Evolutionary conservation across 192 early-diverging fungal species (phyloP).

Genomic region (Gamsiella multidivaricata): DNA sequence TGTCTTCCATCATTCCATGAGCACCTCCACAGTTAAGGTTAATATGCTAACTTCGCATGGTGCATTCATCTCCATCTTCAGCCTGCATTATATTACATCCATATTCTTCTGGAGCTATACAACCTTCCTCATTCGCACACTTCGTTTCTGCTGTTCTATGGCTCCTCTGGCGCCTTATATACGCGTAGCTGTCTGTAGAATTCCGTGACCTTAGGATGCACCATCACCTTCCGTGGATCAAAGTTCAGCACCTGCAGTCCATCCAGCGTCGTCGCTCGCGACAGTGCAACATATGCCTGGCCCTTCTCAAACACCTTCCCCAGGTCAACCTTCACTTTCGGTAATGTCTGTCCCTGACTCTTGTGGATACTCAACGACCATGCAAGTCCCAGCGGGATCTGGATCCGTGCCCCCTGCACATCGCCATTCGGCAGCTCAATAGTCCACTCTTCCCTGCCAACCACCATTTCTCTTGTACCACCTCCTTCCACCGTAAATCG

Average conservation of each 20-base stretch:
- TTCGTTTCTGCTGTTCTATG: background rate
- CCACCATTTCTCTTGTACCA: slow-evolving; percentile 55
- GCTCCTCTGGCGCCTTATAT: slow-evolving; percentile 4
- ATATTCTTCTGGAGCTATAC: background rate
- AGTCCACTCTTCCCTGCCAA: slow-evolving; percentile 65
- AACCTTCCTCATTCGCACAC: background rate
- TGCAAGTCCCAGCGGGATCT: slow-evolving; percentile 82
- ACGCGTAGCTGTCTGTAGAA: slow-evolving; percentile 64
- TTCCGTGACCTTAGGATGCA: slow-evolving; percentile 72
- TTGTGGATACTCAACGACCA: slow-evolving; percentile 93
- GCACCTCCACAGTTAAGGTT: too few species aligned
- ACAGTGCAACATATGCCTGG: slow-evolving; percentile 88
- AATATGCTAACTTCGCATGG: too few species aligned
- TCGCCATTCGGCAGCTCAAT: slow-evolving; percentile 60
- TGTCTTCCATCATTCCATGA: too few species aligned
- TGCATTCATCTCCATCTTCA: too few species aligned
- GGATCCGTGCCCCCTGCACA: slow-evolving; percentile 37
- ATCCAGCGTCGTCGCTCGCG: slow-evolving; percentile 77
- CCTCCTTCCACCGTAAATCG: slow-evolving; percentile 50
- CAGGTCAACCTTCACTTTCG: slow-evolving; percentile 79
- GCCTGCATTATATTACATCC: too few species aligned
- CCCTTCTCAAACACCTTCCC: slow-evolving; percentile 84
- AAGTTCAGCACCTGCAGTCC: slow-evolving; percentile 80
- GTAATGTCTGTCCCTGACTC: slow-evolving; percentile 88
- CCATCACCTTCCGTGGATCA: slow-evolving; percentile 71